These are phyloP conservation scores for Boletus sp. DNA, from an alignment of 768 basidiomycete species.

Conservation along the genomic window DNA sequence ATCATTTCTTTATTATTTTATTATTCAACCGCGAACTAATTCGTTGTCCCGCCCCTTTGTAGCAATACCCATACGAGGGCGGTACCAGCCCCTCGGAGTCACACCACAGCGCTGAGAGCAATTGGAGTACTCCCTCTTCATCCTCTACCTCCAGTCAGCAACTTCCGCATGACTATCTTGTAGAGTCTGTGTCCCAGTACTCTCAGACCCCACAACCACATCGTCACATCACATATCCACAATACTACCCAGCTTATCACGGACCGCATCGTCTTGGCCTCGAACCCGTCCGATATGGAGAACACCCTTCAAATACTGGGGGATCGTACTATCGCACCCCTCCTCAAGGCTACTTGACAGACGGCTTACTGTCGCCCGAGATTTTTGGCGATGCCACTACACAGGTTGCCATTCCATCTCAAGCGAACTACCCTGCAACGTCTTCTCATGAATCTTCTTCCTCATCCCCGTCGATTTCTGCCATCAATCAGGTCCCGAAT, in stretches of 20 bases:
- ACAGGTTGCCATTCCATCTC: slow-evolving; percentile 6
- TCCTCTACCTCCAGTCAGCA: slow-evolving; percentile 22
- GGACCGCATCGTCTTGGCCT: slow-evolving; percentile 23
- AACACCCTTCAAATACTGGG: slow-evolving; percentile 8
- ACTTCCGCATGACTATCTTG: slow-evolving; percentile 5
- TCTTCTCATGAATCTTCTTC: slow-evolving; percentile 13
- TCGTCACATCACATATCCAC: slow-evolving; percentile 1
- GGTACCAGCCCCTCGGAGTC: slow-evolving; percentile 26
- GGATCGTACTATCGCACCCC: slow-evolving; percentile 17
- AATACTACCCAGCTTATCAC: slow-evolving; percentile 25
- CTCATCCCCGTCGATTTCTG: slow-evolving; percentile 16
- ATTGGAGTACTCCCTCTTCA: slow-evolving; percentile 27
- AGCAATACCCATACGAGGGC: slow-evolving; percentile 21
- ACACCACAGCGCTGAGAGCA: slow-evolving; percentile 23
- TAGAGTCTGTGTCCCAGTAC: slow-evolving; percentile 6
- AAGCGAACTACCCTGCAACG: not conserved
- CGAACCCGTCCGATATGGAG: slow-evolving; percentile 19
- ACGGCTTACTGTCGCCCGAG: slow-evolving; percentile 15
- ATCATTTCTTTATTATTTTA: not conserved
- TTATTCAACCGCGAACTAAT: not conserved
- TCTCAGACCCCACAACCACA: slow-evolving; percentile 2
- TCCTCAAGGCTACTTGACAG: slow-evolving; percentile 12
- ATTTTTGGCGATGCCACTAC: slow-evolving; percentile 4
- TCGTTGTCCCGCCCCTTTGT: not conserved
- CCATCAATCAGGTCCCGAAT: slow-evolving; percentile 1